These are phyloP conservation scores for Botrytis galanthina DNA, from an alignment of 2,329 filamentous ascomycete genomes.

Conservation along the genomic window DNA sequence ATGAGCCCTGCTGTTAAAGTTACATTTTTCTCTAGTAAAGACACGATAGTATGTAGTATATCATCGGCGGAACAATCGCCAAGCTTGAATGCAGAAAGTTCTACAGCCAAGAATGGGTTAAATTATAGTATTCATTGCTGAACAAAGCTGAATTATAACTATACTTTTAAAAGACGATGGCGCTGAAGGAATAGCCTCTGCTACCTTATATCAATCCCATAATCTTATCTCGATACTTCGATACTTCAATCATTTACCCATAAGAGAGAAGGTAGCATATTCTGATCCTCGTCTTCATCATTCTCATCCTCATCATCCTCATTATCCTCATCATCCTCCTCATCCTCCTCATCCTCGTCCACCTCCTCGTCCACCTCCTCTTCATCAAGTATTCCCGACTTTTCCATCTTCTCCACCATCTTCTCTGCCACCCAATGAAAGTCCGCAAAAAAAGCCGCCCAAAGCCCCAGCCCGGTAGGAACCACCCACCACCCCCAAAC, in stretches of 20 bases:
- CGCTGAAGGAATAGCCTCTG: not conserved
- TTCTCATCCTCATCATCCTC: not conserved
- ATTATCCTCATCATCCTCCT: accelerated
- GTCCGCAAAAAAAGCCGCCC: not conserved
- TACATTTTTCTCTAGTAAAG: too few species aligned
- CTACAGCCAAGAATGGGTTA: not conserved
- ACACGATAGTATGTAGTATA: not conserved
- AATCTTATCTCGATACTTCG: not conserved
- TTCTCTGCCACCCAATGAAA: not conserved
- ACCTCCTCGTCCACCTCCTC: too few species aligned
- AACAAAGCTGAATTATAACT: not conserved
- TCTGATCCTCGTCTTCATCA: not conserved
- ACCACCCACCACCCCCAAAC: conserved; percentile 14
- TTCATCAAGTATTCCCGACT: too few species aligned
- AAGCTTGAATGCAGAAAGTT: not conserved
- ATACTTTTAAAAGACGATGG: not conserved
- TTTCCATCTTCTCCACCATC: not conserved
- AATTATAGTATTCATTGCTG: not conserved
- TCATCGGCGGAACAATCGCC: not conserved
- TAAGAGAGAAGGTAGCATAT: not conserved
- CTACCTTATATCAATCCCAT: not conserved
- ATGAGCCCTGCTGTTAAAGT: too few species aligned
- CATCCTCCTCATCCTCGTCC: too few species aligned
- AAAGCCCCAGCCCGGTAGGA: not conserved
- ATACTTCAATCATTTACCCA: not conserved